These are phyloP conservation scores for Ampelomyces quisqualis DNA, from an alignment of 2,329 filamentous ascomycete genomes.

Conservation along the genomic window DNA sequence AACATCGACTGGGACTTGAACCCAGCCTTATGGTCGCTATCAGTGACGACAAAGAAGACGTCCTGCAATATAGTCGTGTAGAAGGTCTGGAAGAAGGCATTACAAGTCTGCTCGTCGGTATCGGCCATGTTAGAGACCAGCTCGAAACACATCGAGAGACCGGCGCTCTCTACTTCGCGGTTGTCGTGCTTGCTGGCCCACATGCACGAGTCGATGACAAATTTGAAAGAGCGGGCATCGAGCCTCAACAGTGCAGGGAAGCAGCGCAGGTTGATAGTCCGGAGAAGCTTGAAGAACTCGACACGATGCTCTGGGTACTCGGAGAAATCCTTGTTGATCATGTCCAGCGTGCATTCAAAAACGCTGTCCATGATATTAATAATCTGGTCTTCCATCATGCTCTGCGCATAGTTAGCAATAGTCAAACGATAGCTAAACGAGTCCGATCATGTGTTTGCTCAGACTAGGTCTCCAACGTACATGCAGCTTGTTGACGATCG, in stretches of 20 bases:
- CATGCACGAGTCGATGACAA: conserved; percentile 98
- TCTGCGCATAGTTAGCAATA: conserved; percentile 52
- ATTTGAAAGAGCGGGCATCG: conserved; percentile 96
- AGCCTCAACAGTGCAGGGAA: conserved; percentile 94
- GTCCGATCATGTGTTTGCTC: conserved; percentile 52
- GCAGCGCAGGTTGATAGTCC: conserved; percentile 95
- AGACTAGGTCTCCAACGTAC: conserved; percentile 66
- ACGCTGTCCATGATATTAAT: conserved; percentile 97
- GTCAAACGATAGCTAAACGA: conserved; percentile 21
- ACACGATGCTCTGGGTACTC: conserved; percentile 98
- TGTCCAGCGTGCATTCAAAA: conserved; percentile 96
- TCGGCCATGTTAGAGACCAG: conserved; percentile 97
- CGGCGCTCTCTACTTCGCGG: conserved; percentile 92
- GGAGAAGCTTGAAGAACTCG: conserved; percentile 97
- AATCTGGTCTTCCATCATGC: conserved; percentile 97
- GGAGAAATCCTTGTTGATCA: conserved; percentile 99
- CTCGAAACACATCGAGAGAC: conserved; percentile 96
- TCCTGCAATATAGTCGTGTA: conserved; percentile 95
- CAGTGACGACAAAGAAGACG: conserved; percentile 96
- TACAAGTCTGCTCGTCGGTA: conserved; percentile 80
- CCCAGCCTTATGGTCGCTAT: conserved; percentile 96
- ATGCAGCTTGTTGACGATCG: conserved; percentile 93
- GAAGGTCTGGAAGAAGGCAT: conserved; percentile 97
- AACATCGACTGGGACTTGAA: conserved; percentile 98
- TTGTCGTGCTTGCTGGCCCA: conserved; percentile 99